Base-by-base conservation (phyloP, 345 rosid genomes). In the Populus deltoides region DNA sequence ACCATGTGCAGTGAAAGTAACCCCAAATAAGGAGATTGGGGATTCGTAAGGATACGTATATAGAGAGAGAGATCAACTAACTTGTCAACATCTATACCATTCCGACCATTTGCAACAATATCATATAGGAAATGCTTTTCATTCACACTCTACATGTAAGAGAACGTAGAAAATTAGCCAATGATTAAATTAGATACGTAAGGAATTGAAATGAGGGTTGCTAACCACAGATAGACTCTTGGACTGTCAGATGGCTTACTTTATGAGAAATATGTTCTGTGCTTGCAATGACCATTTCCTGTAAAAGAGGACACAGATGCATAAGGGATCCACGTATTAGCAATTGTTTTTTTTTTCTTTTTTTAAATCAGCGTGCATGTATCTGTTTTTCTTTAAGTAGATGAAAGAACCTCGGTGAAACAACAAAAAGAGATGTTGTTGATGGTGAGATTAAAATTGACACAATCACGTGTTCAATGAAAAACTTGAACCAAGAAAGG, bases 41-140 rank as follows among this genome's bases (percentile, higher is more conserved):
- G 12, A 22, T 13, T 47, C 5, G 6, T 47, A 51, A 66, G 57
- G 13, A 71, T 6, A 61, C 49, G 59, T 16, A 62, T 59, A 20
- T 22, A 35, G 0, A 24, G 41, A 24, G 41, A 70, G 20, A 59
- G 71, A 59, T 31, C 66, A 49, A 75, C 81, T 74, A 70, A 82
- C 84, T 82, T 82, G 76, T 82, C 84, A 35, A 82, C 84, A 70
- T 78, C 84, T 68, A 78, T 74, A 15, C 84, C 84, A 63, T 82
- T 82, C 57, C 81, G 78, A 70, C 81, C 84, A 69, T 82, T 82
- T 49, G 84, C 84, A 62, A 82, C 84, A 74, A 82, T 82, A 24
- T 82, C 84, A 82, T 77, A 78, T 0, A 82, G 68, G 75, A 82
- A 82, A 31, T 29, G 36, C 51, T 82, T 82, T 33, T 35, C 71